Evolutionary conservation across 2,329 filamentous ascomycete genomes (phyloP).

Genomic region (Periconia macrospinosa): DNA sequence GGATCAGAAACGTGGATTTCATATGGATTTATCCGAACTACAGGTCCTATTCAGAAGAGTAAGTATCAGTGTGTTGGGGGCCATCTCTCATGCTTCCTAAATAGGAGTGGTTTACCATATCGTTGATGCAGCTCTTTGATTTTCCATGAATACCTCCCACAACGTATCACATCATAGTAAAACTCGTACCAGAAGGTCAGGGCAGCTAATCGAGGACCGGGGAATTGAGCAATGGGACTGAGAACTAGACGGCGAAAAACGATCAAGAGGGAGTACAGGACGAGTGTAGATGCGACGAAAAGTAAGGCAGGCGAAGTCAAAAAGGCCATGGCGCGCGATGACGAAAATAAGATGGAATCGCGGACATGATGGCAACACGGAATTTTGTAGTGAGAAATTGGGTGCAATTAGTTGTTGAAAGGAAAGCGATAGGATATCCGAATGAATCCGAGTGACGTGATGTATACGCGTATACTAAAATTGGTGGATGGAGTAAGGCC

Average conservation of each 20-base stretch:
- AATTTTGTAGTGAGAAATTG: neutral
- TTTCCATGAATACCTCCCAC: constrained; percentile 20
- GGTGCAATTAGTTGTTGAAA: neutral
- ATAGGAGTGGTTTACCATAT: too few species aligned
- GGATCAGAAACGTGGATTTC: constrained; percentile 19
- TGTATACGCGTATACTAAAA: neutral
- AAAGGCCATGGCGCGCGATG: constrained; percentile 2
- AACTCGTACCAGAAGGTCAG: constrained; percentile 31
- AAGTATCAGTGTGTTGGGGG: neutral
- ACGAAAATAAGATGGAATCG: neutral
- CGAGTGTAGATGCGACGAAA: neutral
- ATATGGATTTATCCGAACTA: constrained; percentile 24
- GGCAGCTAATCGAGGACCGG: constrained; percentile 25
- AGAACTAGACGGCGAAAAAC: constrained; percentile 23
- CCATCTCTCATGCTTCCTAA: too few species aligned
- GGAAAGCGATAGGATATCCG: neutral
- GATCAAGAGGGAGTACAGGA: constrained; percentile 1
- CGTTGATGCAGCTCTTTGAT: constrained; percentile 19
- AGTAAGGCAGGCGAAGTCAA: neutral
- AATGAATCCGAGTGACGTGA: neutral
- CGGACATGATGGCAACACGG: neutral
- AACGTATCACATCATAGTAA: constrained; percentile 25
- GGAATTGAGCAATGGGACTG: constrained; percentile 20
- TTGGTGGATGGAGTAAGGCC: neutral
- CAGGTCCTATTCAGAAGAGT: constrained; percentile 14